Conservation (phyloP, 176 grass and related monocot genomes). For the Rhynchospora pubera region DNA sequence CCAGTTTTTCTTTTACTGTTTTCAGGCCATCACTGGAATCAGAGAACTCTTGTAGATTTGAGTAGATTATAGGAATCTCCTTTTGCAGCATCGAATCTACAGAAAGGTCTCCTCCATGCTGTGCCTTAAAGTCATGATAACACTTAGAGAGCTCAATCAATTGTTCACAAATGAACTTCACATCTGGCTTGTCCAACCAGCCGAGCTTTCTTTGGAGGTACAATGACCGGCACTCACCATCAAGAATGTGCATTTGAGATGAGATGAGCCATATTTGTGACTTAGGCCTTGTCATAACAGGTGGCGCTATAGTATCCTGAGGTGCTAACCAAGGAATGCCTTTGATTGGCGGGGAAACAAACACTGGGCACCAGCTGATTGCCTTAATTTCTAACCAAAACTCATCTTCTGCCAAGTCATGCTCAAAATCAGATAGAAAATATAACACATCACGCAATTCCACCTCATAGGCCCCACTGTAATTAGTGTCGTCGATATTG, state of each 20-base stretch:
- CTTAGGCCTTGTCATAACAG: conserved; percentile 59
- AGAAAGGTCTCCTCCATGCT: conserved; percentile 40
- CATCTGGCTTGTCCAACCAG: conserved; percentile 60
- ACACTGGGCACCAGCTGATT: conserved; percentile 82
- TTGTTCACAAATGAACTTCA: conserved; percentile 57
- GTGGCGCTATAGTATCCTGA: conserved; percentile 65
- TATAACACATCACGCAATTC: conserved; percentile 18
- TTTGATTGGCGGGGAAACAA: conserved; percentile 51
- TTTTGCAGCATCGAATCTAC: conserved; percentile 53
- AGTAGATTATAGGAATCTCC: conserved; percentile 62
- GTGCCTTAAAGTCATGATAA: conserved; percentile 56
- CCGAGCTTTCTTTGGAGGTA: conserved; percentile 82
- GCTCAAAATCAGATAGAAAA: conserved; percentile 59
- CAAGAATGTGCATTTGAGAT: conserved; percentile 82
- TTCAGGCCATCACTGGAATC: conserved; percentile 27
- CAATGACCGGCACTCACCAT: conserved; percentile 59
- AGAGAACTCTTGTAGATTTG: conserved; percentile 61
- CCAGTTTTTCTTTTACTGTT: conserved; percentile 61
- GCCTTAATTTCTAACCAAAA: conserved; percentile 85
- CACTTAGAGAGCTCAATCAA: conserved; percentile 86
- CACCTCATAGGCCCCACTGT: conserved; percentile 12
- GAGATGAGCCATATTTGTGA: conserved; percentile 95
- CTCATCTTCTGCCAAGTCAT: conserved; percentile 74
- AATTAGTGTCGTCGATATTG: conserved; percentile 30
- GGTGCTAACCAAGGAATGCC: conserved; percentile 80